phyloP scores from a whole-genome alignment of 129 eudicot species.

The Lactuca sativa region DNA sequence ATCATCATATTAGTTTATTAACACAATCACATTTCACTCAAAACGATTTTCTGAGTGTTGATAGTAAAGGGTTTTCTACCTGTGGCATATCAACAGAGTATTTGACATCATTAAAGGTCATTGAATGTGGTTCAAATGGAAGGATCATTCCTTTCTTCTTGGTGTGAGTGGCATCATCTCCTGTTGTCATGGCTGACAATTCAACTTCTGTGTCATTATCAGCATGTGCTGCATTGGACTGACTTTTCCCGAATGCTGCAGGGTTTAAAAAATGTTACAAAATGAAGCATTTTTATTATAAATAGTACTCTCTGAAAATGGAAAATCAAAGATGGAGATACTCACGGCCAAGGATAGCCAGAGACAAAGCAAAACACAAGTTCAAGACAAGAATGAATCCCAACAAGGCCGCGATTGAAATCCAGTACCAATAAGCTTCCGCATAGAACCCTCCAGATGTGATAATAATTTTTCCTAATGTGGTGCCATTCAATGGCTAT shows the following conservation, averaged over 20 bases:
- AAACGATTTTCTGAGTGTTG: no score
- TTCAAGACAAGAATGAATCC: neutral
- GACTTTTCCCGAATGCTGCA: neutral
- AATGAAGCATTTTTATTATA: no score
- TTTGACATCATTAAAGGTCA: neutral
- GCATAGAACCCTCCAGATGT: neutral
- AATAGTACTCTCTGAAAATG: neutral
- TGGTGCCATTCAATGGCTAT: conserved; percentile 7
- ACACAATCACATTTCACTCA: no score
- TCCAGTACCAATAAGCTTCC: neutral
- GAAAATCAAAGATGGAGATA: neutral
- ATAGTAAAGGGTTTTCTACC: neutral
- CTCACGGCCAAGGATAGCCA: neutral
- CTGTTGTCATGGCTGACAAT: neutral
- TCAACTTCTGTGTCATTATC: neutral
- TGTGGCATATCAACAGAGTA: neutral
- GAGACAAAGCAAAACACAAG: neutral
- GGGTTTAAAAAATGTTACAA: no score
- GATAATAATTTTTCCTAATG: conserved; percentile 41
- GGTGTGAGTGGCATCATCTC: neutral
- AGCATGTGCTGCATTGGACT: neutral
- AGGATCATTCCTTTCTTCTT: neutral
- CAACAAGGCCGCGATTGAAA: neutral
- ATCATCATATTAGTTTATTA: no score
- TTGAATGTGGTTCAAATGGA: neutral